Evolutionary conservation across 495 filamentous ascomycete genomes (phyloP).

Genomic region (Neurospora sp.): DNA sequence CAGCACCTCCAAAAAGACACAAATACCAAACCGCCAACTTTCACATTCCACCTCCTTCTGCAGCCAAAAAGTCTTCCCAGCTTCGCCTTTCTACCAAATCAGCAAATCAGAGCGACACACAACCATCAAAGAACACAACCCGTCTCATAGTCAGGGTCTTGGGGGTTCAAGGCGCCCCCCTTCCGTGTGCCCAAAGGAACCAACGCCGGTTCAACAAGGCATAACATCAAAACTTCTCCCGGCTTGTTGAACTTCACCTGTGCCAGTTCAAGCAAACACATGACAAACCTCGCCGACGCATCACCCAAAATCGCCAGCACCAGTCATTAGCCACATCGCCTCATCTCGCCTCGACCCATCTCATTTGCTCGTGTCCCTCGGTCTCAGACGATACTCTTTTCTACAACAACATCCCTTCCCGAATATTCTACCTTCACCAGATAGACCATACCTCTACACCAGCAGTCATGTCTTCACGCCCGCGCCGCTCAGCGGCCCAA

Average conservation of each 20-base stretch:
- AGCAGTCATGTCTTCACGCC: constrained; percentile 31
- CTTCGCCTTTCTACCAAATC: not conserved
- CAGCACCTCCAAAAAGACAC: not conserved
- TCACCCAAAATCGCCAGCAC: not conserved
- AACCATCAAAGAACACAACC: not conserved
- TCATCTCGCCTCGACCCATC: not conserved
- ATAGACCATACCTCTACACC: not conserved
- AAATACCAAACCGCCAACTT: not conserved
- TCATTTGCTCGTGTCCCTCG: not conserved
- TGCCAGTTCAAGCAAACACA: not conserved
- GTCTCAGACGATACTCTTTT: not conserved
- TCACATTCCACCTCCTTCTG: not conserved
- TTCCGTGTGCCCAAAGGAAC: not conserved
- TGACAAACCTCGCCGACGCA: not conserved
- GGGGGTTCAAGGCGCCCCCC: not conserved
- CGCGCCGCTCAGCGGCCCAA: constrained; percentile 38
- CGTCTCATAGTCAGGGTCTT: not conserved
- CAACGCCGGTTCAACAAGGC: not conserved
- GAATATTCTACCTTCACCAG: not conserved
- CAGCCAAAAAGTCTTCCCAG: not conserved
- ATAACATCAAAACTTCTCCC: not conserved
- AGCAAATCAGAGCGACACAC: not conserved
- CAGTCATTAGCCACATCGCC: not conserved
- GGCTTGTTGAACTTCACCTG: not conserved
- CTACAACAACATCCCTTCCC: not conserved